Conservation (phyloP, 257 asterid species). For the Jaltomata sinuosa region DNA sequence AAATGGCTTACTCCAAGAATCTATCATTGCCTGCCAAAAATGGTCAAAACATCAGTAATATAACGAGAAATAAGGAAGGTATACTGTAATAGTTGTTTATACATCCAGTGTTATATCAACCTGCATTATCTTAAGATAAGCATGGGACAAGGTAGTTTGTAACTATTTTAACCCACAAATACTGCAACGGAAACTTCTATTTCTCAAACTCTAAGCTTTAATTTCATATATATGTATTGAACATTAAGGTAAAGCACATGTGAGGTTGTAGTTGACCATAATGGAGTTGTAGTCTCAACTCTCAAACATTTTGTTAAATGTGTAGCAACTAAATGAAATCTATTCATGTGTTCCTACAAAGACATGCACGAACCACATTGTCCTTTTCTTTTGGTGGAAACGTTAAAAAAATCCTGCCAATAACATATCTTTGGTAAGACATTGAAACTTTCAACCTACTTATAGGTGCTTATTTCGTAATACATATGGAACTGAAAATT, state of each 20-base stretch:
- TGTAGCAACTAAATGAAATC: background rate
- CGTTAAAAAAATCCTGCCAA: background rate
- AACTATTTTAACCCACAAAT: background rate
- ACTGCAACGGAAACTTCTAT: background rate
- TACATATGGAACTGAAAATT: background rate
- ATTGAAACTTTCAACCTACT: background rate
- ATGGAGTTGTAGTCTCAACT: background rate
- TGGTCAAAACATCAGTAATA: background rate
- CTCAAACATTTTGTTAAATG: background rate
- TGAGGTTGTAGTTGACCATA: background rate
- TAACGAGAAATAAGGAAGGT: background rate
- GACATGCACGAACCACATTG: background rate
- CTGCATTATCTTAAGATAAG: background rate
- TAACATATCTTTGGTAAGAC: background rate
- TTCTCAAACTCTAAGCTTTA: background rate
- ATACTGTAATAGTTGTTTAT: background rate
- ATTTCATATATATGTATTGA: background rate
- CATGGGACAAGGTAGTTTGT: background rate
- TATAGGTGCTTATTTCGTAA: background rate
- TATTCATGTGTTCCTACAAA: background rate
- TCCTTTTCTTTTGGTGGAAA: background rate
- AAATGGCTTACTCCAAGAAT: conserved; percentile 78
- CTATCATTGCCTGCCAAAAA: conserved; percentile 59
- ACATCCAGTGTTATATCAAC: background rate
- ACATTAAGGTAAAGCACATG: background rate